Percentiles rank a stretch among this genome's conserved stretches.
Conservation (phyloP, 441 rosid species). For the Pelargonium cotyledonis region DNA sequence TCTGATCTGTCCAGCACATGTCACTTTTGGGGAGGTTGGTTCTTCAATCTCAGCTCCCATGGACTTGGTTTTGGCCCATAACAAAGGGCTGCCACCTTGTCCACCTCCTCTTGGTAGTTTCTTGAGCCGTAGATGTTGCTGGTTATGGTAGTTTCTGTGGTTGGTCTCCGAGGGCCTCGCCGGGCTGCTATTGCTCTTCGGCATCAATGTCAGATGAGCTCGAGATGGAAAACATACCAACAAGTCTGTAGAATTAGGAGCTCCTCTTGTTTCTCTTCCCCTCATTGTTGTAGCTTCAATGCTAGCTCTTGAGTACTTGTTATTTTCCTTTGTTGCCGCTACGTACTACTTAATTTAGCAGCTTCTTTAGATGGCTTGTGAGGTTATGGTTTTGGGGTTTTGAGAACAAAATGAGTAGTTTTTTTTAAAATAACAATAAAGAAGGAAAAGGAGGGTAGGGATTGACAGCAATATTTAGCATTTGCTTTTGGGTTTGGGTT, state of each 20-base stretch:
- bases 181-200: conserved; percentile 66
- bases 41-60: conserved; percentile 46
- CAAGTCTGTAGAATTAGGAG: conserved; percentile 57
- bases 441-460: too few relatives aligned
- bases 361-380: too few relatives aligned
- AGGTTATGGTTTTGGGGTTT: too few relatives aligned
- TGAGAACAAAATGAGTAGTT: too few relatives aligned
- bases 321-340: conserved; percentile 6
- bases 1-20: conserved; percentile 92
- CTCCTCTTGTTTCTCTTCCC: conserved; percentile 57
- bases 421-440: too few relatives aligned
- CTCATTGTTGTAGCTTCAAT: conserved; percentile 40
- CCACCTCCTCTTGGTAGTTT: conserved; percentile 16
- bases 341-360: conserved; percentile 11
- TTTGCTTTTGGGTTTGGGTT: conserved; percentile 9
- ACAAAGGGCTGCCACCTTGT: conserved; percentile 45
- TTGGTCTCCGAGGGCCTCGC: conserved; percentile 40
- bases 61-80: conserved; percentile 55
- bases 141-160: conserved; percentile 35
- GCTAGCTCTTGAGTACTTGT: too few relatives aligned
- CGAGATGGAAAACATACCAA: conserved; percentile 80
- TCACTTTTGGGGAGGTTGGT: conserved; percentile 88
- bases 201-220: conserved; percentile 54
- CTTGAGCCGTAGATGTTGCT: conserved; percentile 13
- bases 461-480: too few relatives aligned